Evolutionary conservation across 2,329 filamentous ascomycete genomes (phyloP), one percentile per base, ranked within the genome.

Genomic region (Diaporthe sp.): DNA sequence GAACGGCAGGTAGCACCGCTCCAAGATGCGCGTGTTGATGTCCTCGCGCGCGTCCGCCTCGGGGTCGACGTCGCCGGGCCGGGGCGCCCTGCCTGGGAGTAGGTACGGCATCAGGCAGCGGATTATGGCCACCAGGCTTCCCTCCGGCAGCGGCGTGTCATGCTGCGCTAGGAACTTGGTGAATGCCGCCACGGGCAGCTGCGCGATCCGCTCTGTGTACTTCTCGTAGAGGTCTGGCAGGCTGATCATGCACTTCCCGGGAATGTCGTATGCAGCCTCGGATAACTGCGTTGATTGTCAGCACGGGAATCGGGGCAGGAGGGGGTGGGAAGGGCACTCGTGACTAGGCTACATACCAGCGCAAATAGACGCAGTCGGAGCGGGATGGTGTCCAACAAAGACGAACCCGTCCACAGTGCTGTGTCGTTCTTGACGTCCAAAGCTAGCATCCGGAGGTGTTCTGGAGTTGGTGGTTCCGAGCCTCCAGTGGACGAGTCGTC

Each of bases 341-440:
- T 32, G n/a, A n/a, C n/a, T 30, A 15, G 22, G 8, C 4, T 30
- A 79, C 85, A 78, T 78, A 88, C 86, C 42, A 94, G 81, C 27
- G 86, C 85, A 73, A 94, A 89, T 5, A 94, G 82, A 0, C 92
- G 90, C 76, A 92, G 87, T 9, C 93, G 90, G 25, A 94, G 81
- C 1, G 83, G 80, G 25, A 94, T 83, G 0, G 92, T 90, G 65
- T 93, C 89, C 50, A 86, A 81, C 71, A 86, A 80, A 6, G 80
- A 78, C 74, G 77, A 84, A 80, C 77, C 86, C 22, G 66, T 65
- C 75, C 75, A 76, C 22, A 61, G 42, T 12, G 59, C 25, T n/a
- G 44, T 37, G 35, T 63, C 51, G 30, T 69, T 73, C 50, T 70
- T 69, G 19, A 55, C 83, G 81, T 55, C 87, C 84, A 63, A 85